These are phyloP conservation scores for Paxillus involutus DNA, from an alignment of 768 basidiomycete genomes.

Conservation along the genomic window DNA sequence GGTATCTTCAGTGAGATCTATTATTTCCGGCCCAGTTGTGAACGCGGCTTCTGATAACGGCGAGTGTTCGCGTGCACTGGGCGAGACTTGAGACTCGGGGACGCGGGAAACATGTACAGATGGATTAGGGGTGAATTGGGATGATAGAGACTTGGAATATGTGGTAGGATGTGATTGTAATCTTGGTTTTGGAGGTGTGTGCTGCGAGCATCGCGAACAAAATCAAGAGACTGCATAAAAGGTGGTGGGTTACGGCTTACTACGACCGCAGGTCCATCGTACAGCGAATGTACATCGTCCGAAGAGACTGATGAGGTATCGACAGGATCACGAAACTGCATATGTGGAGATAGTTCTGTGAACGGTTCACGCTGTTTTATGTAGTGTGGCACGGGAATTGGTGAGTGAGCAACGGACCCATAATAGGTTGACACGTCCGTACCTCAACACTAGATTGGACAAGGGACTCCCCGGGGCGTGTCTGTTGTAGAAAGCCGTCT, in stretches of 20 bases:
- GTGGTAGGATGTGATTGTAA: not conserved
- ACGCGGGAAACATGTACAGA: conserved; percentile 6
- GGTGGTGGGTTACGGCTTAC: conserved; percentile 7
- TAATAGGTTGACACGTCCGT: not conserved
- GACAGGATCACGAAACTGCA: conserved; percentile 4
- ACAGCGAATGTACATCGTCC: conserved; percentile 1
- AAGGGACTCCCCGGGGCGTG: conserved; percentile 5
- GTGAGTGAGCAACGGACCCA: conserved; percentile 3
- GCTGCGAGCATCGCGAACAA: conserved; percentile 10
- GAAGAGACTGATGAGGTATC: conserved; percentile 10
- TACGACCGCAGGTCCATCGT: conserved; percentile 6
- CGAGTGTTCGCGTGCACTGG: not conserved
- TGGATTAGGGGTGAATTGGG: conserved; percentile 3
- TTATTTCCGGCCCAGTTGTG: conserved; percentile 8
- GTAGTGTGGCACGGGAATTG: not conserved
- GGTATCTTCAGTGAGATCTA: conserved; percentile 26
- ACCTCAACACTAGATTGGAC: conserved; percentile 13
- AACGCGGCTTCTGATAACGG: not conserved
- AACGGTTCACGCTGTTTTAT: conserved; percentile 13
- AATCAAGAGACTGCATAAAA: not conserved
- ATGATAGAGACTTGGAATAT: not conserved
- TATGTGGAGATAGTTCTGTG: not conserved
- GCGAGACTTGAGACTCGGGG: conserved; percentile 1
- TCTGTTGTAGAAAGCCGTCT: not conserved
- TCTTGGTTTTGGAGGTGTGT: not conserved